Conservation (phyloP, 2,329 filamentous ascomycete genomes). For the Aspergillus awamori region DNA sequence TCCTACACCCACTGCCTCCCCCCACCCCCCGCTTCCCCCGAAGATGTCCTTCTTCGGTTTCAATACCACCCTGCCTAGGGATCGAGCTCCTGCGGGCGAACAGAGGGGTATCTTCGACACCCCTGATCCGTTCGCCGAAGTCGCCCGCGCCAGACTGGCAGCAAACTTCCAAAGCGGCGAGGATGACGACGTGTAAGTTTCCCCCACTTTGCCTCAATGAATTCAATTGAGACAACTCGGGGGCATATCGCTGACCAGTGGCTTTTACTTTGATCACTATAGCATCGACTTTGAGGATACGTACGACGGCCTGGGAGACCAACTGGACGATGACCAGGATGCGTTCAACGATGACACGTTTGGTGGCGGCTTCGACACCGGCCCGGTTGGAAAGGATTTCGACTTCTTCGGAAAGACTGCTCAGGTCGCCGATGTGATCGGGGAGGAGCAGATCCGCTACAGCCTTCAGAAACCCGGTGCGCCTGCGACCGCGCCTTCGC, state of each 20-base stretch:
- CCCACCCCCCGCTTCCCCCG: slow-evolving; percentile 23
- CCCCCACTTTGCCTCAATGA: slow-evolving; percentile 30
- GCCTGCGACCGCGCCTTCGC: slow-evolving; percentile 36
- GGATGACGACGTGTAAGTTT: slow-evolving; percentile 63
- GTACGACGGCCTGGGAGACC: slow-evolving; percentile 90
- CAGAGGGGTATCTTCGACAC: slow-evolving; percentile 77
- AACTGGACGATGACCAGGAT: slow-evolving; percentile 89
- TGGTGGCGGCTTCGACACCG: slow-evolving; percentile 55
- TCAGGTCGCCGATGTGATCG: slow-evolving; percentile 79
- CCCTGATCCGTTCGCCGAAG: slow-evolving; percentile 84
- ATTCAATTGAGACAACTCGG: background rate
- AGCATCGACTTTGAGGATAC: slow-evolving; percentile 93
- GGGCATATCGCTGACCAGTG: background rate
- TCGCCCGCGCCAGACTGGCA: slow-evolving; percentile 60
- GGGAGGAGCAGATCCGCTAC: slow-evolving; percentile 87
- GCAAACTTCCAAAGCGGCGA: slow-evolving; percentile 55
- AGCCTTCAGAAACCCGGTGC: slow-evolving; percentile 69
- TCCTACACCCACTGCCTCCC: slow-evolving; percentile 20
- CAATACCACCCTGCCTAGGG: slow-evolving; percentile 67
- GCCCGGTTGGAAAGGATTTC: slow-evolving; percentile 81
- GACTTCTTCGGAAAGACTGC: slow-evolving; percentile 96
- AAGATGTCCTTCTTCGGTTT: slow-evolving; percentile 92
- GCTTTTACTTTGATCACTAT: slow-evolving; percentile 9
- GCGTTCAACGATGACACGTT: slow-evolving; percentile 98
- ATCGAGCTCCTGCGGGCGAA: slow-evolving; percentile 68